Evolutionary conservation across 192 early-diverging fungal species (phyloP), one percentile per base, ranked within the genome.

Genomic region (Linnemannia exigua): DNA sequence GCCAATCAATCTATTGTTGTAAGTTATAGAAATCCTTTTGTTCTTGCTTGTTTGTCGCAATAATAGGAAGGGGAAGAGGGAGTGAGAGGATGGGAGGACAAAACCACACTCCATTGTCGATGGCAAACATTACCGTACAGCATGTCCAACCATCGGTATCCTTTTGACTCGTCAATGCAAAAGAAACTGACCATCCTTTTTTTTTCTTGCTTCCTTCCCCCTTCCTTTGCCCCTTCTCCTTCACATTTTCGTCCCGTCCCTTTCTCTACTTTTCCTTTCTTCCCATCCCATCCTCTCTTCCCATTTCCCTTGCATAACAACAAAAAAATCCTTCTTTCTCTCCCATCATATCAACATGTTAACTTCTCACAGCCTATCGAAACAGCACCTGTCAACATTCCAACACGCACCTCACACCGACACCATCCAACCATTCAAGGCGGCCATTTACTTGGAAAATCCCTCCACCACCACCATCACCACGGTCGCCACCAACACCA

Each of bases 351-450:
- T n/a, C n/a, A n/a, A n/a, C n/a, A n/a, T n/a, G n/a, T n/a, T 36
- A 17, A n/a, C n/a, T 51, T 11, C 38, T 31, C n/a, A n/a, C 69
- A 83, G 81, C 76, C 73, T 44, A 77, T 79, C 72, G 67, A 80
- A 66, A 73, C 84, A 36, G 70, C 70, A 31, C 84, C 84, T 58
- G 75, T 86, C 44, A 75, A 77, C 61, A 86, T 86, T 71, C 84
- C 77, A 33, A 28, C 74, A 15, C 70, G 77, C 50, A 19, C 33
- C 50, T 12, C 33, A 12, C 37, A 33, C 20, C 78, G 74, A 50
- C 84, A 76, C 38, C 58, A 31, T 12, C 28, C n/a, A 28, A 28
- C 52, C 20, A n/a, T 25, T 9, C 47, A 38, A 33, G 44, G 67
- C 44, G 66, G 74, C 37, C 70, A 75, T 33, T 61, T 48, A 46